These are phyloP conservation scores for Hexamita inflata DNA, from an alignment of 208 protist species.

Conservation along the genomic window DNA sequence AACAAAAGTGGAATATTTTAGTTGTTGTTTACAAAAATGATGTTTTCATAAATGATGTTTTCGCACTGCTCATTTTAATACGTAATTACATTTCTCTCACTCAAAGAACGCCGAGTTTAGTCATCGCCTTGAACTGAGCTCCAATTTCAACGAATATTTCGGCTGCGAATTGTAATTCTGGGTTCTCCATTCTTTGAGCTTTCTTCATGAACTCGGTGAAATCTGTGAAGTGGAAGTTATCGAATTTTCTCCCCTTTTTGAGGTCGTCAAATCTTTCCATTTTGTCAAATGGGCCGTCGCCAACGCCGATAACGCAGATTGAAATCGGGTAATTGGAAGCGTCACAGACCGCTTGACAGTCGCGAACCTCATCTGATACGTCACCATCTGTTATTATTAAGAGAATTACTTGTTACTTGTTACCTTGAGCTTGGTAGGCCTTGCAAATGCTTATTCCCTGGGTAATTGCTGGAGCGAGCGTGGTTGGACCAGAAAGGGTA, in stretches of 20 bases:
- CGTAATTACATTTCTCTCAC: too few relatives aligned
- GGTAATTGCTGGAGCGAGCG: constrained; percentile 26
- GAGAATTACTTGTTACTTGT: constrained; percentile 26
- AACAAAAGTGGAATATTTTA: too few relatives aligned
- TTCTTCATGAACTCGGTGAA: constrained; percentile 34
- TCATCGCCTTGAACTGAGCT: too few relatives aligned
- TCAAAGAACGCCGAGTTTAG: too few relatives aligned
- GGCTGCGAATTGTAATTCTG: too few relatives aligned
- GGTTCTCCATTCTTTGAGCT: neutral
- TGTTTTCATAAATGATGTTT: too few relatives aligned
- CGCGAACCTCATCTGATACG: constrained; percentile 17
- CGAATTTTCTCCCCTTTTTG: constrained; percentile 39
- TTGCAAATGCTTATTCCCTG: constrained; percentile 17
- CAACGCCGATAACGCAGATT: constrained; percentile 36
- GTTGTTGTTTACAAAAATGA: too few relatives aligned
- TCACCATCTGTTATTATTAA: constrained; percentile 36
- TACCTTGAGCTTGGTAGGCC: neutral
- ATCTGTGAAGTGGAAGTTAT: constrained; percentile 46
- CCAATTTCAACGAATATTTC: too few relatives aligned
- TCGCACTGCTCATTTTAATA: too few relatives aligned
- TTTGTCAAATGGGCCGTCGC: constrained; percentile 42
- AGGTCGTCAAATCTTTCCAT: constrained; percentile 46
- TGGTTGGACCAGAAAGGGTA: constrained; percentile 28
- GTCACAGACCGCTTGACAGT: constrained; percentile 34
- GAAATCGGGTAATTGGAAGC: constrained; percentile 43